Evolutionary conservation across 176 grass and related monocot species (phyloP).

Genomic region (Oryza glaberrima): DNA sequence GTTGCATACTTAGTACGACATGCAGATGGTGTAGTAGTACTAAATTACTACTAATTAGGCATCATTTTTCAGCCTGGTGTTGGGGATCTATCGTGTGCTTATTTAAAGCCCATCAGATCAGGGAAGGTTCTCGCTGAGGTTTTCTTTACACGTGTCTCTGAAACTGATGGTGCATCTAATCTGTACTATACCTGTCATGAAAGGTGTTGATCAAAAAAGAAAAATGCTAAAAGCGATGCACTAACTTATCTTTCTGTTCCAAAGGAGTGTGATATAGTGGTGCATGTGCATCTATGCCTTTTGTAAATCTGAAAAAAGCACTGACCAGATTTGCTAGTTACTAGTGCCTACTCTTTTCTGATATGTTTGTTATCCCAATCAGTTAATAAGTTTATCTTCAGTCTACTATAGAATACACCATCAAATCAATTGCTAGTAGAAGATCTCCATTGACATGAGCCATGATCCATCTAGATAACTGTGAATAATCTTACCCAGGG

Average conservation of each 20-base stretch:
- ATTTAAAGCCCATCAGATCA: background rate
- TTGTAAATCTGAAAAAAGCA: background rate
- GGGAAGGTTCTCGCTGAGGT: background rate
- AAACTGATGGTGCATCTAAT: background rate
- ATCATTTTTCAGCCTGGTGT: background rate
- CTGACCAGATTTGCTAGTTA: background rate
- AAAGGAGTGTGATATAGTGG: background rate
- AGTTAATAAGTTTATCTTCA: background rate
- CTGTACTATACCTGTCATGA: conserved; percentile 4
- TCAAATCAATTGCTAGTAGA: background rate
- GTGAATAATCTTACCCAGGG: conserved; percentile 62
- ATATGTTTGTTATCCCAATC: background rate
- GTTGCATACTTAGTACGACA: background rate
- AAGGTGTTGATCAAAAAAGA: background rate
- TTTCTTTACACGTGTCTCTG: conserved; percentile 6
- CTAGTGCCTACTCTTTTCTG: background rate
- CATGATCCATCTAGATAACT: background rate
- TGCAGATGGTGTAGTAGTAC: background rate
- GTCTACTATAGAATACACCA: background rate
- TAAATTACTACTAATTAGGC: background rate
- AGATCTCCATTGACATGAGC: background rate
- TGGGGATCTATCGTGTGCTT: conserved; percentile 1
- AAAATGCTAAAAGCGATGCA: background rate
- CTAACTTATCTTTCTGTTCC: background rate
- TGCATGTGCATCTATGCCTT: background rate